Evolutionary conservation across 768 basidiomycete genomes (phyloP).

Genomic region (Trichaptum fuscoviolaceum): DNA sequence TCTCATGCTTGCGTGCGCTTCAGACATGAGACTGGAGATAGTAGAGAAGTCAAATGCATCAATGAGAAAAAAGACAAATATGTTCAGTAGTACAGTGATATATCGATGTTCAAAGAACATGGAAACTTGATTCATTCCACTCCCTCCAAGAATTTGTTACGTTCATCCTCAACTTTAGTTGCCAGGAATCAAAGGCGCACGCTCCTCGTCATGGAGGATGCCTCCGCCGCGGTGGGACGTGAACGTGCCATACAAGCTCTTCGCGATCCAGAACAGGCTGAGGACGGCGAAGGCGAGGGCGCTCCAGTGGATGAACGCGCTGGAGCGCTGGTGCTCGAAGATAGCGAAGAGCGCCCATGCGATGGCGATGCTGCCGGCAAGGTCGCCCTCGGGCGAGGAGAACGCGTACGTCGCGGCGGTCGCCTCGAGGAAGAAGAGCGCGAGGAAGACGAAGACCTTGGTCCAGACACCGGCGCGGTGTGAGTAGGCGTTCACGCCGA

Average conservation of each 20-base stretch:
- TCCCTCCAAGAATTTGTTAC: background rate
- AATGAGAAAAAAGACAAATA: background rate
- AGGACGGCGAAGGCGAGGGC: constrained; percentile 83
- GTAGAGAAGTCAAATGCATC: background rate
- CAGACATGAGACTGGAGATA: background rate
- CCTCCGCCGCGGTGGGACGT: constrained; percentile 36
- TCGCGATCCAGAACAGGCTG: constrained; percentile 77
- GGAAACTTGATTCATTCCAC: background rate
- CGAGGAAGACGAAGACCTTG: constrained; percentile 93
- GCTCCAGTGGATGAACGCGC: constrained; percentile 85
- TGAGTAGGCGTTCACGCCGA: constrained; percentile 68
- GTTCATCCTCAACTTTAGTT: background rate
- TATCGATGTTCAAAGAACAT: background rate
- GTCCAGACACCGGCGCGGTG: constrained; percentile 80
- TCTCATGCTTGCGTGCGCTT: background rate
- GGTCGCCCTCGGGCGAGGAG: constrained; percentile 83
- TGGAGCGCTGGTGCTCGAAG: constrained; percentile 65
- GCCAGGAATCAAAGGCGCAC: constrained; percentile 68
- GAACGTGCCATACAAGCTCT: constrained; percentile 57
- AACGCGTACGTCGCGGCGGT: constrained; percentile 95
- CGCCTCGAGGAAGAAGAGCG: constrained; percentile 88
- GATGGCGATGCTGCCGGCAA: constrained; percentile 88
- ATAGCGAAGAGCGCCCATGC: constrained; percentile 93
- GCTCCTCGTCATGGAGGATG: constrained; percentile 80
- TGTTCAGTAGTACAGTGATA: background rate